A percentile compares a stretch with the other conserved stretches of the same genome.
phyloP scores from a whole-genome alignment of 495 filamentous ascomycete genomes.

The Annulohypoxylon nitens region DNA sequence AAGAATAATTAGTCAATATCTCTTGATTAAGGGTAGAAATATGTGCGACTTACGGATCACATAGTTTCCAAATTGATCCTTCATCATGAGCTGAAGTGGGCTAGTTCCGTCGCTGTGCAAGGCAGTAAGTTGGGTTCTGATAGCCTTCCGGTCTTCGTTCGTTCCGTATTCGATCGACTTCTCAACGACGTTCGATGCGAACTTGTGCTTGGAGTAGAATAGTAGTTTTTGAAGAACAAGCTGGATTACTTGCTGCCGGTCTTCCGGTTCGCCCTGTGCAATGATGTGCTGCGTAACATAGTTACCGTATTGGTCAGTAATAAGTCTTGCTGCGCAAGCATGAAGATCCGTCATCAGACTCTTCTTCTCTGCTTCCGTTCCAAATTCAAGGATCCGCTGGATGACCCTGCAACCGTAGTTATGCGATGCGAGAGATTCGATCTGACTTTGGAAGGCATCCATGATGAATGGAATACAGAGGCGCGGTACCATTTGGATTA shows the following conservation, averaged over 20 bases:
- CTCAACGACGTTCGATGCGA: conserved; percentile 97
- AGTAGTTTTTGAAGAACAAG: conserved; percentile 79
- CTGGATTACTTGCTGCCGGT: conserved; percentile 78
- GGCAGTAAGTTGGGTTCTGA: conserved; percentile 75
- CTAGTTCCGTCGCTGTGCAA: conserved; percentile 73
- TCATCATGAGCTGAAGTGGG: conserved; percentile 80
- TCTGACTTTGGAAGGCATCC: conserved; percentile 82
- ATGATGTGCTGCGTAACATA: conserved; percentile 98
- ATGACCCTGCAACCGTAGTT: conserved; percentile 94
- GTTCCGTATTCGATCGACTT: conserved; percentile 86
- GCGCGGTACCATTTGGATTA: conserved; percentile 86
- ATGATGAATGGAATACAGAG: conserved; percentile 91
- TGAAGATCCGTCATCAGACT: conserved; percentile 85
- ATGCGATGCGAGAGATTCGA: conserved; percentile 82
- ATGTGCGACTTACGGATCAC: conserved; percentile 83
- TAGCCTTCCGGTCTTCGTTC: conserved; percentile 74
- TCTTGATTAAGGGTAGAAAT: not conserved
- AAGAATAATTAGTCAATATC: conserved; percentile 40
- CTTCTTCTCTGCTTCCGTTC: conserved; percentile 76
- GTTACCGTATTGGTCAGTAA: conserved; percentile 94
- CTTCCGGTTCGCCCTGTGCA: conserved; percentile 80
- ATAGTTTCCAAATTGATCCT: conserved; percentile 95
- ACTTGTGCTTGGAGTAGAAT: conserved; percentile 92
- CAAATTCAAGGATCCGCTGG: conserved; percentile 91
- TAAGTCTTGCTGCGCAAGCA: conserved; percentile 74